Evolutionary conservation across 2,329 filamentous ascomycete genomes (phyloP).

Genomic region (Apiospora marii): DNA sequence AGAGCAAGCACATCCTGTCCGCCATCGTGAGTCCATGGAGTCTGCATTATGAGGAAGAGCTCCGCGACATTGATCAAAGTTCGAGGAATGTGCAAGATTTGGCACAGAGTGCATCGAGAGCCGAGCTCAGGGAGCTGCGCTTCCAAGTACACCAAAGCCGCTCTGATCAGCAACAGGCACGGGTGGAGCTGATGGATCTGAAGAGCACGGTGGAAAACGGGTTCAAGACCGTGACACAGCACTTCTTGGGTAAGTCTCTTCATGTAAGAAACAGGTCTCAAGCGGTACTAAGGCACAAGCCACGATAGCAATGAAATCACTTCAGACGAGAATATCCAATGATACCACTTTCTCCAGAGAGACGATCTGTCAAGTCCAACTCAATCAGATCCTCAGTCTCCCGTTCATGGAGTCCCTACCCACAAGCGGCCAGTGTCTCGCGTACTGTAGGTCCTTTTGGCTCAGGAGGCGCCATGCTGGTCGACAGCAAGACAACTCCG

Average conservation of each 20-base stretch:
- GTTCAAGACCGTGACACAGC: background rate
- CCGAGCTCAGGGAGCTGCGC: background rate
- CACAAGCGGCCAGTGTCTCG: background rate
- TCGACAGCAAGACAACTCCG: background rate
- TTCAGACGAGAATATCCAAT: background rate
- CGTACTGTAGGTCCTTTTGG: background rate
- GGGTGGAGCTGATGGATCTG: background rate
- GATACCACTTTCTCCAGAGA: background rate
- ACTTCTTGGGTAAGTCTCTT: background rate
- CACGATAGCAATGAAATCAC: background rate
- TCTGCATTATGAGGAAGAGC: background rate
- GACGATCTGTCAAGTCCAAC: background rate
- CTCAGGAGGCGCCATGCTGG: background rate
- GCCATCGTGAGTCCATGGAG: background rate
- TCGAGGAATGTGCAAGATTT: background rate
- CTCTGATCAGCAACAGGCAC: background rate
- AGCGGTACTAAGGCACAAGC: background rate
- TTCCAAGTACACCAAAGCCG: background rate
- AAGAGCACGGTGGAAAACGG: background rate
- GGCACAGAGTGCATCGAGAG: background rate
- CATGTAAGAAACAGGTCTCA: background rate
- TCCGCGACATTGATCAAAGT: background rate
- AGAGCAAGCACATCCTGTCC: background rate
- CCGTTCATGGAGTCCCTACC: background rate
- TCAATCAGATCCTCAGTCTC: background rate